Base-by-base conservation (phyloP, 2,329 filamentous ascomycete genomes). In the Fonsecaea nubica region DNA sequence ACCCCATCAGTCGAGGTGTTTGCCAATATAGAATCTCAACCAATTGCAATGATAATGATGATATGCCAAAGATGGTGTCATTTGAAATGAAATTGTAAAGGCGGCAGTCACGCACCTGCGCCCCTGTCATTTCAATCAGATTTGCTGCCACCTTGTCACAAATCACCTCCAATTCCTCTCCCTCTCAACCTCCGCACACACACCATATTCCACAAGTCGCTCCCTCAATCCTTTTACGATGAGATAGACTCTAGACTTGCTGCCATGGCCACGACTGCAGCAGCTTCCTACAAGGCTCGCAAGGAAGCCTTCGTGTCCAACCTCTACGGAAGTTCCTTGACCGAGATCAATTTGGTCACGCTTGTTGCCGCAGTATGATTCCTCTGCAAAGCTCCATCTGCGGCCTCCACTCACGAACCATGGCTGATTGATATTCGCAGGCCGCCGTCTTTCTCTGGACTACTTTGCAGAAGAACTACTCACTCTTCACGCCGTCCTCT, bases 231-330 rank as follows among this genome's bases (percentile, higher is more conserved):
- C 25, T 1, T 50, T 4, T 18, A 50, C 10, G 2, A 50, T 50
- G 45, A 50, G 21, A 18, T 50, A 50, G 25, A 25, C 18, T 8
- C 18, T 21, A 12, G 18, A 4, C 25, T 21, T 50, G 54, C 55
- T 56, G 33, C 50, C 38, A 55, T 74, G 72, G 42, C 77, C 77
- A 18, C 18, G 6, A 30, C 63, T n/a, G 15, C 40, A 32, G 64
- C 67, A 54, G 62, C 66, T 61, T 89, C 85, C 79, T 97, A 97
- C 83, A 99, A 97, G 81, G 87, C 90, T 75, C 85, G 90, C 72
- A 99, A 99, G 82, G 93, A 96, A 83, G 92, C 92, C 76, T 97
- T 97, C 78, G 95, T 99, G 75, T 97, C 94, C 62, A 92, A 93
- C 77, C 87, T 97, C 35, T 89, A 90, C 6, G 95, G 95, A 48